Base-by-base conservation (phyloP, 345 rosid species). In the Kandelia obovata region DNA sequence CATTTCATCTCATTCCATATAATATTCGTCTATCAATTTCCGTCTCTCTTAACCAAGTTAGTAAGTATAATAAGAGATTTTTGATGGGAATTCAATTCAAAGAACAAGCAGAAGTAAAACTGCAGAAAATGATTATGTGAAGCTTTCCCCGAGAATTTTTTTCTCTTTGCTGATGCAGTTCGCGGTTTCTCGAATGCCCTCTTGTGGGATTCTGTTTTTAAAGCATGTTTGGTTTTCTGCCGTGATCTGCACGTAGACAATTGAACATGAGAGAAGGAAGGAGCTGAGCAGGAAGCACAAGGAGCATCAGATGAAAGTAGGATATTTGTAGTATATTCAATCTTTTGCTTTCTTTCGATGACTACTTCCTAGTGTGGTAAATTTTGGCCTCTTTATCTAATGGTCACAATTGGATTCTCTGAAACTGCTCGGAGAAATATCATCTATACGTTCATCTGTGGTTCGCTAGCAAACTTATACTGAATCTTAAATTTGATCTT, bases 241-340 rank as follows among this genome's bases (percentile, higher is more conserved):
- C 15, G 16, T 53, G 46, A 71, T 56, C 72, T 85, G 93, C 85
- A 71, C 59, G 88, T 70, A 58, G 84, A 28, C 1, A 79, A 53
- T 53, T 62, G 26, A 55, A 15, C 65, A 13, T 72, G 68, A 34
- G 86, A 82, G 64, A 82, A 84, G 39, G 78, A 80, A 39, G 60
- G 35, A 26, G 74, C 60, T 28, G 79, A 74, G n/a, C 43, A 64
- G 30, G 80, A 66, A 53, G 46, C 27, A 27, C 64, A 66, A 10
- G 67, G 61, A 64, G 64, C 30, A 25, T 74, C 82, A 68, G 91
- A 84, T 75, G 86, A 80, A 66, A 62, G 70, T 71, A 28, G 62
- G 46, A 16, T 46, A 55, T 32, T 49, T 3, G 9, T 1, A 19
- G 16, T 28, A 17, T n/a, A 51, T 39, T 27, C 6, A 4, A 35